Evolutionary conservation across 1,139 yeast genomes (phyloP).

Genomic region (Suzukiozyma palmioleophila): DNA sequence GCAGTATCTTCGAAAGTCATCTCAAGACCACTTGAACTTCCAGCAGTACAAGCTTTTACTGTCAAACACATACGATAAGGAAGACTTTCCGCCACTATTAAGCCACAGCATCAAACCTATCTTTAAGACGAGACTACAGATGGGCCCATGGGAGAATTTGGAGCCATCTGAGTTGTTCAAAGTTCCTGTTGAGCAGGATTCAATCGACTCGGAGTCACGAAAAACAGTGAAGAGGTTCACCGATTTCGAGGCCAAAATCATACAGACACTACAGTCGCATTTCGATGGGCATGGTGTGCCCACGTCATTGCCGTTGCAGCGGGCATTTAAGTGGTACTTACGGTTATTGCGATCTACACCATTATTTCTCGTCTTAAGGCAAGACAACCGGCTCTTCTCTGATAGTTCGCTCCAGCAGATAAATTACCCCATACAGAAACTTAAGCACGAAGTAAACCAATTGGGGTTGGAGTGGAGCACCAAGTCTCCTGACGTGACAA

Average conservation of each 20-base stretch:
- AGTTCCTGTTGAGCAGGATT: slow-evolving; percentile 6
- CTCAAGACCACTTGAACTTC: slow-evolving; percentile 17
- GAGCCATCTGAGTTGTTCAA: slow-evolving; percentile 15
- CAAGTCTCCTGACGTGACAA: slow-evolving; percentile 4
- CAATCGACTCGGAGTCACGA: slow-evolving; percentile 11
- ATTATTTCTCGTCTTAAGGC: slow-evolving; percentile 26
- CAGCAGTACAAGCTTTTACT: slow-evolving; percentile 17
- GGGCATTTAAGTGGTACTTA: slow-evolving; percentile 27
- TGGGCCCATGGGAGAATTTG: slow-evolving; percentile 12
- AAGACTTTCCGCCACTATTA: slow-evolving; percentile 21
- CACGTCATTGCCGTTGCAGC: slow-evolving; percentile 7
- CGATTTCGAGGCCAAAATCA: slow-evolving; percentile 19
- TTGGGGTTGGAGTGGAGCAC: slow-evolving; percentile 9
- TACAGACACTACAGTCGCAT: slow-evolving; percentile 19
- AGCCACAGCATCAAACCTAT: slow-evolving; percentile 14
- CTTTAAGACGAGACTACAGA: slow-evolving; percentile 14
- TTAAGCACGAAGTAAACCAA: slow-evolving; percentile 11
- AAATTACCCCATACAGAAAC: slow-evolving; percentile 19
- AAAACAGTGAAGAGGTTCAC: slow-evolving; percentile 15
- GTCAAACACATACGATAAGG: slow-evolving; percentile 11
- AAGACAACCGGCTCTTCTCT: slow-evolving; percentile 26
- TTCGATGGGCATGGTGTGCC: slow-evolving; percentile 20
- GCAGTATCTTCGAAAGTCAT: slow-evolving; percentile 13
- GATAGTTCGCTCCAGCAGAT: slow-evolving; percentile 22
- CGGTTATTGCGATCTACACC: slow-evolving; percentile 28